Percentiles rank a stretch among this genome's conserved stretches.
Conservation (phyloP, 108 stramenopile species). For the Schizochytrium sp. region DNA sequence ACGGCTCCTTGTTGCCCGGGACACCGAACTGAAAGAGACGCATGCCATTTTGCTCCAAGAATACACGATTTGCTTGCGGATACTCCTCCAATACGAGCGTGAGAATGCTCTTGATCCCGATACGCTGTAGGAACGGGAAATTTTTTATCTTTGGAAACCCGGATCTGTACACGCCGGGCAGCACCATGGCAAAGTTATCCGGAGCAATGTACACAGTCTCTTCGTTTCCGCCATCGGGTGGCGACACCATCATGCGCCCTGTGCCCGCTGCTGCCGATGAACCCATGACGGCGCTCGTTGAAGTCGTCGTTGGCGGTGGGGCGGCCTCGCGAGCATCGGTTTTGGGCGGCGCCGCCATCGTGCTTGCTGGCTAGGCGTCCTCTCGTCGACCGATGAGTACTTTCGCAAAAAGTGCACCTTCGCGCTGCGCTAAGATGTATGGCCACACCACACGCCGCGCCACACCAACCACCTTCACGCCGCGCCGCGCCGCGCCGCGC, state of each 20-base stretch:
- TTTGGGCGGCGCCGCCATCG: no score
- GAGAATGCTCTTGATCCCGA: conserved; percentile 44
- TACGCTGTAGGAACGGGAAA: conserved; percentile 37
- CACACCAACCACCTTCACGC: no score
- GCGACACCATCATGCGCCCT: neutral
- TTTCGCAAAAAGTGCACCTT: no score
- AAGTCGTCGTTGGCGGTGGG: no score
- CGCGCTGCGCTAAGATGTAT: no score
- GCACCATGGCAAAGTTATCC: conserved; percentile 47
- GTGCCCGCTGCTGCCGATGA: no score
- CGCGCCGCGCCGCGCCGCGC: no score
- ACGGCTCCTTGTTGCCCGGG: conserved; percentile 39
- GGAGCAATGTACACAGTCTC: conserved; percentile 30
- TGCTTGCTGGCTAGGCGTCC: no score
- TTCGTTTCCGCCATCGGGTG: neutral
- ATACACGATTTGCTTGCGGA: conserved; percentile 37
- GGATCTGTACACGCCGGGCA: conserved; percentile 33
- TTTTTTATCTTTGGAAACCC: conserved; percentile 35
- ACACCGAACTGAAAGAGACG: conserved; percentile 40
- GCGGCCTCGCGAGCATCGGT: no score
- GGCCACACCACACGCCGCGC: no score
- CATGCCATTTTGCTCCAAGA: conserved; percentile 31
- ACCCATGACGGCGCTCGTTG: no score
- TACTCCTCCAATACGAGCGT: conserved; percentile 46
- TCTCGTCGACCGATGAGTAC: no score